Base-by-base conservation (phyloP, 805 yeast species). In the Saccharomycopsis sp. region DNA sequence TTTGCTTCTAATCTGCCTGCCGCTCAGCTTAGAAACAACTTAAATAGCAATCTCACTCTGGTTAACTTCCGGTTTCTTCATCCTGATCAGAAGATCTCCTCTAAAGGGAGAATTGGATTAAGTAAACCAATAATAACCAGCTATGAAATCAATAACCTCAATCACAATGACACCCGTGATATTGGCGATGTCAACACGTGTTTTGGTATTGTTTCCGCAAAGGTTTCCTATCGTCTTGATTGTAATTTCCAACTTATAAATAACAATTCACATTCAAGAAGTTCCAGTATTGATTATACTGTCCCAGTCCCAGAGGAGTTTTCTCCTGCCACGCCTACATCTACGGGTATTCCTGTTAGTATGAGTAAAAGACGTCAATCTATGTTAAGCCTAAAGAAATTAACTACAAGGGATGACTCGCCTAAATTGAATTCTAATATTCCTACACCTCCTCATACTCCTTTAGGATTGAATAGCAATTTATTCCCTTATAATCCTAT, bases 21-120 rank as follows among this genome's bases (percentile, higher is more conserved):
- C 3, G 53, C 61, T 8, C 24, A 23, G 12, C 29, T 58, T 15
- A 44, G 20, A 41, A 55, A 49, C 24, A 53, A 38, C 5, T 8
- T 53, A 20, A 42, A 52, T 24, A 42, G 15, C 17, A 29, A 44
- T 7, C 23, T 17, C 14, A 15, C 38, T 9, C 38, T 29, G 38
- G 56, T 58, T 1, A 58, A 52, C 15, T 58, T 34, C 49, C 47
- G 61, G 19, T 35, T 58, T 20, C 38, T 58, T n/a, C 53, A 58
- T 41, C 61, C 61, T 14, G 34, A 15, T 22, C 20, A 47, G 12
- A 55, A 56, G 44, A 58, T 55, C 29, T 58, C 61, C 3, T 55
- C 58, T 2, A 58, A 58, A 20, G 61, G 61, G 20, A 42, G 61
- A 47, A 52, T 58, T 38, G 58, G 61, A 12, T 47, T 58, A 8